Evolutionary conservation across 345 rosid species (phyloP).

Genomic region (Eutrema yunnanense): DNA sequence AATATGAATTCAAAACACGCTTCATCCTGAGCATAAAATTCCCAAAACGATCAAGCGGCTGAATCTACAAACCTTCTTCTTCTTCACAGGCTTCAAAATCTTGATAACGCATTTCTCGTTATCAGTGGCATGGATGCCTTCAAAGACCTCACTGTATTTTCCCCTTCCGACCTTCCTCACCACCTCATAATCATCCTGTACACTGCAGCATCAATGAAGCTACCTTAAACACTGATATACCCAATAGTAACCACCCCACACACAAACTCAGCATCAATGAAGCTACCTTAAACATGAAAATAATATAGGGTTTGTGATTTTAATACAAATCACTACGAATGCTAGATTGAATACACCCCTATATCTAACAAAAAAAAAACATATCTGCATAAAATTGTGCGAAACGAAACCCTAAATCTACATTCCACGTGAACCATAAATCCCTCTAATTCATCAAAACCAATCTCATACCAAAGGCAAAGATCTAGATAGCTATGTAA

Average conservation of each 20-base stretch:
- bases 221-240: not conserved
- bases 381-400: too few relatives aligned
- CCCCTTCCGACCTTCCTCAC: constrained; percentile 96
- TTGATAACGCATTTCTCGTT: constrained; percentile 83
- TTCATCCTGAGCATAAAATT: not conserved
- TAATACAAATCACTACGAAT: too few relatives aligned
- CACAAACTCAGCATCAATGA: constrained; percentile 2
- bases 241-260: not conserved
- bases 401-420: constrained; percentile 1
- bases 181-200: constrained; percentile 94
- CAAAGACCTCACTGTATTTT: constrained; percentile 95
- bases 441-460: not conserved
- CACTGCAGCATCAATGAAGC: constrained; percentile 41
- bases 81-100: constrained; percentile 96
- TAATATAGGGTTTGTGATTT: too few relatives aligned
- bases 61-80: constrained; percentile 70
- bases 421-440: not conserved
- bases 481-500: not conserved
- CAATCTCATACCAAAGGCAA: not conserved
- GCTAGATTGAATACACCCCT: not conserved
- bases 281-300: not conserved
- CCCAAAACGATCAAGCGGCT: not conserved
- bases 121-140: constrained; percentile 78
- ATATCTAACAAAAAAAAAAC: not conserved
- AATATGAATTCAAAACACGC: not conserved